These are phyloP conservation scores for Hanseniaspora uvarum DNA, from an alignment of 1,139 yeast species.

Conservation along the genomic window DNA sequence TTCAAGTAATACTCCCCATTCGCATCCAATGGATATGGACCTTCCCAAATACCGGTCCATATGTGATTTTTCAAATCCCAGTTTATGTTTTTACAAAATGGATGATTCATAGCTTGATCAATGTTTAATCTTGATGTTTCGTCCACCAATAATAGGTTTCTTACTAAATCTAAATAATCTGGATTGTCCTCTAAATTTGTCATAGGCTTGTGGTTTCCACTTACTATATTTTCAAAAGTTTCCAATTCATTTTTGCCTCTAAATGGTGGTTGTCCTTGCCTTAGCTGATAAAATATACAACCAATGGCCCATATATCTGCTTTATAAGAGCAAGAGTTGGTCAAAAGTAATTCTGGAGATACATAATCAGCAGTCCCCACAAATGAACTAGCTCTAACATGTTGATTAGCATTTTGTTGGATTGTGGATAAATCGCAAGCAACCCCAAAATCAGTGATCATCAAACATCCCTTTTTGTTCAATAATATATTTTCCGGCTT, in stretches of 20 bases:
- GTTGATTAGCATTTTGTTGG: not conserved
- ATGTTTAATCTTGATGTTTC: slow-evolving; percentile 60
- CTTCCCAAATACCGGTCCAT: slow-evolving; percentile 45
- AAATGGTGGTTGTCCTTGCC: slow-evolving; percentile 71
- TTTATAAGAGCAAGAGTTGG: slow-evolving; percentile 61
- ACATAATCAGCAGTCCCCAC: slow-evolving; percentile 84
- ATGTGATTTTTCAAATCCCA: slow-evolving; percentile 55
- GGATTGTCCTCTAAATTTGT: slow-evolving; percentile 35
- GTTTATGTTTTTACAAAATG: slow-evolving; percentile 56
- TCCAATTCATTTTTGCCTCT: slow-evolving; percentile 66
- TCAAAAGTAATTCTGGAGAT: slow-evolving; percentile 61
- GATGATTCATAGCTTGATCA: slow-evolving; percentile 57
- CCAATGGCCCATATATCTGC: slow-evolving; percentile 80
- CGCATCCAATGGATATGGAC: slow-evolving; percentile 14
- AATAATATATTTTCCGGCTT: slow-evolving; percentile 86
- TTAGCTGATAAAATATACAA: slow-evolving; percentile 64
- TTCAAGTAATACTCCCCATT: slow-evolving; percentile 15
- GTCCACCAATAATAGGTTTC: slow-evolving; percentile 45
- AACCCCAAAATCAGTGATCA: slow-evolving; percentile 68
- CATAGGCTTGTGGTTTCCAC: slow-evolving; percentile 56
- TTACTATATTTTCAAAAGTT: slow-evolving; percentile 59
- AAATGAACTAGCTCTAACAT: slow-evolving; percentile 49
- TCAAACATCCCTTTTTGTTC: slow-evolving; percentile 68
- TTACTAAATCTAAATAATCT: slow-evolving; percentile 42
- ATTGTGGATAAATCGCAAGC: slow-evolving; percentile 2